Evolutionary conservation across 495 filamentous ascomycete species (phyloP).

Genomic region (Tetracladium setigerum): DNA sequence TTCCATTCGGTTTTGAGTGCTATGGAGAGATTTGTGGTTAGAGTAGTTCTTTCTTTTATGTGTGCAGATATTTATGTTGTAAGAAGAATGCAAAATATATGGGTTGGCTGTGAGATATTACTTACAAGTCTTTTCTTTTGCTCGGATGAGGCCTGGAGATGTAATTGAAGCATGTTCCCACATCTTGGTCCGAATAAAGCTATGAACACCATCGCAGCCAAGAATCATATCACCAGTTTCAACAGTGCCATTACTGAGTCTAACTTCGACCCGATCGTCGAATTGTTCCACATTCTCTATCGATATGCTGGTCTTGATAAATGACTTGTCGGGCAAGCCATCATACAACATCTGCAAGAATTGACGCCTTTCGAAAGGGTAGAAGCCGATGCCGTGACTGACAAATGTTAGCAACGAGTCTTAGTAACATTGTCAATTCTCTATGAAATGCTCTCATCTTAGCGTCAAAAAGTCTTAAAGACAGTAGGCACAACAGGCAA

Average conservation of each 20-base stretch:
- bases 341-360: slow-evolving; percentile 23
- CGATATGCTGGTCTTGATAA: slow-evolving; percentile 9
- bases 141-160: background rate
- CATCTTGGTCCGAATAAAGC: slow-evolving; percentile 17
- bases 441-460: background rate
- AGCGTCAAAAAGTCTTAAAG: too few species aligned
- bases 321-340: slow-evolving; percentile 20
- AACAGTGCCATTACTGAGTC: slow-evolving; percentile 9
- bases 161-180: slow-evolving; percentile 1
- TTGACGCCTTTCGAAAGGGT: background rate
- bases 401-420: background rate
- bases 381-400: background rate
- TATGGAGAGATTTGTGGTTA: too few species aligned
- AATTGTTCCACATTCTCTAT: slow-evolving; percentile 16
- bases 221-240: slow-evolving; percentile 22
- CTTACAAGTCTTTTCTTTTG: slow-evolving; percentile 8
- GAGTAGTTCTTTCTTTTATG: too few species aligned
- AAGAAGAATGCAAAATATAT: too few species aligned
- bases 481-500: too few species aligned
- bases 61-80: too few species aligned
- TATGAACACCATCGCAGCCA: slow-evolving; percentile 26
- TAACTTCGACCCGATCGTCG: slow-evolving; percentile 19
- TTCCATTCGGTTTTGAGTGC: slow-evolving; percentile 7
- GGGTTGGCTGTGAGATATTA: too few species aligned
- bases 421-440: background rate